A percentile compares a stretch with the other conserved stretches of the same genome.
Evolutionary conservation across 352 stramenopile genomes (phyloP).

Genomic region (Hyaloperonospora brassicae): DNA sequence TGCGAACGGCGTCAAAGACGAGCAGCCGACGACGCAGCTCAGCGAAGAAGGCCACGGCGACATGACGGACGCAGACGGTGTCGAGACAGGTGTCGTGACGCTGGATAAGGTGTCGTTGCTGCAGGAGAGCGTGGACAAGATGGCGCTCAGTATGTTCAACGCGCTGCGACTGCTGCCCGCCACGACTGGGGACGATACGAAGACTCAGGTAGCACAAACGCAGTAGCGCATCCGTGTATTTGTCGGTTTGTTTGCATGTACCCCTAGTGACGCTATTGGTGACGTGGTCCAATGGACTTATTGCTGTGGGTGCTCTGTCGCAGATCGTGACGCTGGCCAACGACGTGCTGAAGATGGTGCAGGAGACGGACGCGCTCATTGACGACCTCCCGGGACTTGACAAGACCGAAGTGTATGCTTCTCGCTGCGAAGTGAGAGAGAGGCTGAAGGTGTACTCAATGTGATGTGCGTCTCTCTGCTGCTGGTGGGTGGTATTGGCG

Average conservation of each 20-base stretch:
- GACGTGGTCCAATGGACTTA: too few species aligned
- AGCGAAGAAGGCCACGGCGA: conserved; percentile 19
- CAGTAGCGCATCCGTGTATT: conserved; percentile 25
- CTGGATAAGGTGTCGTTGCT: conserved; percentile 78
- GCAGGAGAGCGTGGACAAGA: conserved; percentile 81
- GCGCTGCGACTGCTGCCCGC: conserved; percentile 66
- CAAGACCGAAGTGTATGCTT: conserved; percentile 59
- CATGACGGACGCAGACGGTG: conserved; percentile 25
- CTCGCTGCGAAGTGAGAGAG: background rate
- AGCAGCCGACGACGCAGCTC: conserved; percentile 22
- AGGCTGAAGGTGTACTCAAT: background rate
- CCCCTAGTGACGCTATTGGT: too few species aligned
- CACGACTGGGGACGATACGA: conserved; percentile 35
- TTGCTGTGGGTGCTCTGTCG: conserved; percentile 1
- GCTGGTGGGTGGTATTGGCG: too few species aligned
- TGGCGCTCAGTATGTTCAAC: conserved; percentile 86
- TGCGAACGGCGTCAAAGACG: conserved; percentile 23
- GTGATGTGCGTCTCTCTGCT: conserved; percentile 2
- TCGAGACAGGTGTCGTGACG: conserved; percentile 21
- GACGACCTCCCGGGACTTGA: conserved; percentile 75
- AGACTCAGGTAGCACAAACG: conserved; percentile 46
- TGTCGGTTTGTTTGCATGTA: too few species aligned
- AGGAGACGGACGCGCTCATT: conserved; percentile 73
- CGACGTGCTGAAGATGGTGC: conserved; percentile 69
- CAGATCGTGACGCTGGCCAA: conserved; percentile 72